These are phyloP conservation scores for Candolleomyces efflorescens DNA, from an alignment of 768 basidiomycete genomes.

Conservation along the genomic window DNA sequence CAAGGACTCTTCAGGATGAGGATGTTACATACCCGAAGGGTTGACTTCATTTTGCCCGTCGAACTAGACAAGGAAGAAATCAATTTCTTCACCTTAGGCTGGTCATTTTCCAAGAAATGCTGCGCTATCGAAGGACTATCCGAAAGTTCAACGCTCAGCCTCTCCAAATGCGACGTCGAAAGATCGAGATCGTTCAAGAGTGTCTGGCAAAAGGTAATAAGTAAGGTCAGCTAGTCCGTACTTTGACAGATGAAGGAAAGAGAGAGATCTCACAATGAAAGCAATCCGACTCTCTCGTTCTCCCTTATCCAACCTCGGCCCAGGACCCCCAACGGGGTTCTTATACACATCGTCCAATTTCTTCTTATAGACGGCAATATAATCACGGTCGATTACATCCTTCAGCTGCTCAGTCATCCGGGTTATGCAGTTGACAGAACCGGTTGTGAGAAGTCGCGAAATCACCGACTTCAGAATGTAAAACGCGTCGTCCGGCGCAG, in stretches of 20 bases:
- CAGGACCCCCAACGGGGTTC: conserved; percentile 36
- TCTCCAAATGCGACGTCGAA: conserved; percentile 85
- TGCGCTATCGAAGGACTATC: conserved; percentile 54
- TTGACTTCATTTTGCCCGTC: conserved; percentile 61
- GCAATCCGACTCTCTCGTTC: conserved; percentile 76
- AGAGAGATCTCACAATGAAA: conserved; percentile 67
- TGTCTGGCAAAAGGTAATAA: conserved; percentile 43
- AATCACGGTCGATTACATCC: conserved; percentile 80
- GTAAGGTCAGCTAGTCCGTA: conserved; percentile 1
- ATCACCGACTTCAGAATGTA: conserved; percentile 90
- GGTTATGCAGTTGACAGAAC: conserved; percentile 56
- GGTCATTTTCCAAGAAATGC: conserved; percentile 61
- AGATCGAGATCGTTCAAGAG: conserved; percentile 93
- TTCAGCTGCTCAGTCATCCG: conserved; percentile 58
- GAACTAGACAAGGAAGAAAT: conserved; percentile 50
- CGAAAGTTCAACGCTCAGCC: conserved; percentile 64
- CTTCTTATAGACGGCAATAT: conserved; percentile 71
- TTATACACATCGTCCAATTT: conserved; percentile 90
- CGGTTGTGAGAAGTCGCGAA: conserved; percentile 72
- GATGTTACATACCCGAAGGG: conserved; percentile 57
- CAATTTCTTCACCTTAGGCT: conserved; percentile 41
- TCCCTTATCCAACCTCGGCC: conserved; percentile 61
- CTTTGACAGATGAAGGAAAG: background rate
- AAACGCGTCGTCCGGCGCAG: conserved; percentile 91
- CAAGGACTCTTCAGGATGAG: too few species aligned